These are phyloP conservation scores for Macrophomina pseudophaseolina DNA, from an alignment of 2,329 filamentous ascomycete genomes.

Conservation along the genomic window DNA sequence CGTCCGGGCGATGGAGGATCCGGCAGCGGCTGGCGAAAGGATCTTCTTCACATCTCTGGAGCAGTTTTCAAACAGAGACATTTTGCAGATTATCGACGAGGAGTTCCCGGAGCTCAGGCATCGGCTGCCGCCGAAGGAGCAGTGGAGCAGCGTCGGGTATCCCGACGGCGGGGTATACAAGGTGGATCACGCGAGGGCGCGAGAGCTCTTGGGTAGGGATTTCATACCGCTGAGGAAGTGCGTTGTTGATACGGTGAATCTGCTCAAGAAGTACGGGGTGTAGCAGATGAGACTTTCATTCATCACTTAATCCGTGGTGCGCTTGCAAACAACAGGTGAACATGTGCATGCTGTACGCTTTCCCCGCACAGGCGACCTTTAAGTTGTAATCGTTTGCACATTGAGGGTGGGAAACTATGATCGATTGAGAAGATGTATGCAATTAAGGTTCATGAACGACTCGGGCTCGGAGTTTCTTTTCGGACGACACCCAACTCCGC, in stretches of 20 bases:
- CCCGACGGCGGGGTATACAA: constrained; percentile 57
- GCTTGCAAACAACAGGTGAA: too few species aligned
- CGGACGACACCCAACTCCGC: background rate
- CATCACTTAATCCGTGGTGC: too few species aligned
- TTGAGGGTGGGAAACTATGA: too few species aligned
- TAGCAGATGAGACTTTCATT: too few species aligned
- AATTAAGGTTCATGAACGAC: background rate
- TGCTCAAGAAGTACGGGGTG: too few species aligned
- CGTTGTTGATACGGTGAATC: constrained; percentile 62
- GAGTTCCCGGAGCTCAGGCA: constrained; percentile 60
- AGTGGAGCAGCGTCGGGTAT: constrained; percentile 44
- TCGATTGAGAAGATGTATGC: background rate
- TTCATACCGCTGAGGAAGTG: constrained; percentile 64
- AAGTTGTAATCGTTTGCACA: too few species aligned
- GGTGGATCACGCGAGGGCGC: constrained; percentile 62
- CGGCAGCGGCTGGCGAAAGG: constrained; percentile 64
- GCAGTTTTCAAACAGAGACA: constrained; percentile 65
- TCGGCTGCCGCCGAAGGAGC: constrained; percentile 46
- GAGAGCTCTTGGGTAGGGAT: constrained; percentile 63
- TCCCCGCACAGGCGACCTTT: too few species aligned
- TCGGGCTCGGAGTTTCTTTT: background rate
- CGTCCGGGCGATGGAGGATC: constrained; percentile 62
- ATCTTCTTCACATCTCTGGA: constrained; percentile 66
- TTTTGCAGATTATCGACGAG: constrained; percentile 61
- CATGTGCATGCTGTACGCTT: too few species aligned